Evolutionary conservation across 2,329 filamentous ascomycete genomes (phyloP), one percentile per base, ranked within the genome.

Genomic region (Cladosporium sp.): DNA sequence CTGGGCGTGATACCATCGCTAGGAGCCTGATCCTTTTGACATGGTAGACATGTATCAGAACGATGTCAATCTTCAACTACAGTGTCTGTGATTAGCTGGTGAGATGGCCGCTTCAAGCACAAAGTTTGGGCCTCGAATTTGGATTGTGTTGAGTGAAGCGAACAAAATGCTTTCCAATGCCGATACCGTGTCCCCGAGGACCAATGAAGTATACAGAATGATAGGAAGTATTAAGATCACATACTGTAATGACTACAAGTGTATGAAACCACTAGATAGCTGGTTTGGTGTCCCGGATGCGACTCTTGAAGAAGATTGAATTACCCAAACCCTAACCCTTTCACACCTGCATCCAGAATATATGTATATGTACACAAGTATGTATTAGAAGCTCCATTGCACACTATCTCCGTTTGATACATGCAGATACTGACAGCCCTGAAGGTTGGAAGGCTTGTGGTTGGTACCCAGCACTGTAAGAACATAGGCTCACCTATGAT

Each of bases 181-280:
- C 39, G 10, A 5, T 13, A 46, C n/a, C 21, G 39, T 13, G 18
- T 3, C 8, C 2, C n/a, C 8, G 21, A 46, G 39, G n/a, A 21
- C n/a, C 3, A 5, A 46, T 8, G 8, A 21, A 4, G 1, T 13
- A 5, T 2, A 5, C 13, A 11, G n/a, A 3, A 46, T 5, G 1
- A 11, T 21, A 21, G 2, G 2, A 11, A 1, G 3, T 5, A 10
- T 2, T 5, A 5, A 13, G 0, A 21, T 21, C 1, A 23, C 21
- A 46, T 46, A 21, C n/a, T 11, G 8, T 3, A 2, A 46, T 13
- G n/a, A n/a, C 7, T 23, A 11, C 2, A 13, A 46, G n/a, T 46
- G 7, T 5, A 13, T n/a, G 3, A 13, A n/a, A 46, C 8, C 7
- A 46, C n/a, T 21, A n/a, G 21, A 21, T 21, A 46, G 6, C 11